phyloP scores from a whole-genome alignment of 1,284 basidiomycete genomes.

The Leccinum huronense region DNA sequence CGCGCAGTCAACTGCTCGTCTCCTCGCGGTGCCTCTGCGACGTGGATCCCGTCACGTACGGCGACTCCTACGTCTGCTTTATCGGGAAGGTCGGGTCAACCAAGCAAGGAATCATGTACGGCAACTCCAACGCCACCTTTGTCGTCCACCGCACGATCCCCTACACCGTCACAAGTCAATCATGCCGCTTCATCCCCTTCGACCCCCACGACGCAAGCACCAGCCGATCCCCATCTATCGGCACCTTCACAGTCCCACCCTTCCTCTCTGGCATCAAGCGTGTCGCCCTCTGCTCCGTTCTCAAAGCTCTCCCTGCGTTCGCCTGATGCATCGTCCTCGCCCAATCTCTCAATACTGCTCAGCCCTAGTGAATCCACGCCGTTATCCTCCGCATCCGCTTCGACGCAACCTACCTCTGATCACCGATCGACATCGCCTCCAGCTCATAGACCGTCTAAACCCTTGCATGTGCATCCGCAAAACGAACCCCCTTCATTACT shows the following conservation, averaged over 20 bases:
- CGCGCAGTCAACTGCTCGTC: constrained; percentile 20
- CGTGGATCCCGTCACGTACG: constrained; percentile 15
- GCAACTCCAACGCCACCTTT: neutral
- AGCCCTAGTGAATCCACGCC: constrained; percentile 10
- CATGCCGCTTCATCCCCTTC: constrained; percentile 8
- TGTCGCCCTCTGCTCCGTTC: constrained; percentile 40
- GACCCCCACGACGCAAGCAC: constrained; percentile 4
- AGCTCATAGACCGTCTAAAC: constrained; percentile 26
- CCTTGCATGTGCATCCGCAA: constrained; percentile 31
- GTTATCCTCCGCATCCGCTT: neutral
- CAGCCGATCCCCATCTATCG: constrained; percentile 5
- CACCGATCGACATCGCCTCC: constrained; percentile 14
- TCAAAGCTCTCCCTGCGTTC: constrained; percentile 40
- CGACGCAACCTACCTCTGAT: constrained; percentile 10
- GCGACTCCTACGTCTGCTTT: constrained; percentile 6
- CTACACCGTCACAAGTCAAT: constrained; percentile 5
- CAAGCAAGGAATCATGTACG: constrained; percentile 5
- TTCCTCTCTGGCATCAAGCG: constrained; percentile 12
- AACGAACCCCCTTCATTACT: constrained; percentile 19
- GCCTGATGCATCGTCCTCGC: constrained; percentile 24
- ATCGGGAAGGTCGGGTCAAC: constrained; percentile 12
- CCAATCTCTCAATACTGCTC: constrained; percentile 12
- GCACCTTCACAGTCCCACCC: constrained; percentile 1
- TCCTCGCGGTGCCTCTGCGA: constrained; percentile 16
- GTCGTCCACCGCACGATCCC: neutral